These are phyloP conservation scores for Puccinia polysora DNA, from an alignment of 1,284 basidiomycete species.

Conservation along the genomic window DNA sequence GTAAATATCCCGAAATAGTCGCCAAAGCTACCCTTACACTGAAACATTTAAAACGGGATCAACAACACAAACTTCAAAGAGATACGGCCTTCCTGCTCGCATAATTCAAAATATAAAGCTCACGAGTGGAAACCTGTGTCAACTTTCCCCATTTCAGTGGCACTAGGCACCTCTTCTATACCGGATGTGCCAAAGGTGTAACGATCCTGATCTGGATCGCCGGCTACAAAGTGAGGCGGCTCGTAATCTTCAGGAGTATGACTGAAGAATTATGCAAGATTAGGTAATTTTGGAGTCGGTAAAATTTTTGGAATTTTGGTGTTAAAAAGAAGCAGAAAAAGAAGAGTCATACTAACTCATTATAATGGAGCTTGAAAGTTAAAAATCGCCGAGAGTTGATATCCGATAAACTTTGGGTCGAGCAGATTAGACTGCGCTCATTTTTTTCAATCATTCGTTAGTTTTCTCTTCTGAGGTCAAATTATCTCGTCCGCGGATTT, in stretches of 20 bases:
- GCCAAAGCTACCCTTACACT: slow-evolving; percentile 41
- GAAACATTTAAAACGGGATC: too few species aligned
- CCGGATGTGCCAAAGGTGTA: slow-evolving; percentile 36
- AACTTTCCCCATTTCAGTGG: slow-evolving; percentile 42
- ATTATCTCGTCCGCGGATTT: too few species aligned
- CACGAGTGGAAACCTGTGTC: slow-evolving; percentile 39
- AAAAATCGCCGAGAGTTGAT: slow-evolving; percentile 34
- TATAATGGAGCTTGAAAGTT: slow-evolving; percentile 41
- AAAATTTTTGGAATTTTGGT: too few species aligned
- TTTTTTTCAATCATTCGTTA: not conserved
- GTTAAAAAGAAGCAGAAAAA: slow-evolving; percentile 1
- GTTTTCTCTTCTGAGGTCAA: too few species aligned
- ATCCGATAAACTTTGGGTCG: slow-evolving; percentile 40
- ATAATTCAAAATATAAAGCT: slow-evolving; percentile 3
- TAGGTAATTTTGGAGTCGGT: too few species aligned
- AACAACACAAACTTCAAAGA: not conserved
- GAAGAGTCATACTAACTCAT: slow-evolving; percentile 19
- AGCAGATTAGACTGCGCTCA: slow-evolving; percentile 28
- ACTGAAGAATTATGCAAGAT: not conserved
- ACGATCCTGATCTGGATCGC: slow-evolving; percentile 32
- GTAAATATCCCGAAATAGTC: slow-evolving; percentile 36
- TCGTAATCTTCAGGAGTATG: slow-evolving; percentile 32
- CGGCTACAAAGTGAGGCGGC: slow-evolving; percentile 38
- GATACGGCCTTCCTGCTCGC: not conserved
- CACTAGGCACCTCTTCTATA: slow-evolving; percentile 32